Percentiles rank a stretch among this genome's conserved stretches.
Conservation (phyloP, 345 rosid genomes). For the Bruguiera gymnorhiza region DNA sequence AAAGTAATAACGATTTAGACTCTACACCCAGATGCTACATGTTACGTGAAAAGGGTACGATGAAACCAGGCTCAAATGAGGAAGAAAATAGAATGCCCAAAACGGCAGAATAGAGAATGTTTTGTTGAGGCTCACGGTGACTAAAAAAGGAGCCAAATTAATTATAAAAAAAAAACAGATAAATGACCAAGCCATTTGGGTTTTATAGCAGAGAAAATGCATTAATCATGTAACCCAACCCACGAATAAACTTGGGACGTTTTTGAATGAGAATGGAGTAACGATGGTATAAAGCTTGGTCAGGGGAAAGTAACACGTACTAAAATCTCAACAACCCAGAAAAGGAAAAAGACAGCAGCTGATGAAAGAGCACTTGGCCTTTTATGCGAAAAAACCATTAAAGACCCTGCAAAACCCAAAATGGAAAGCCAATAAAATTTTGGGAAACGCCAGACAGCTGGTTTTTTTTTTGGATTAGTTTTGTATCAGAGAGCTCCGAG, state of each 20-base stretch:
- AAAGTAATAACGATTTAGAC: constrained; percentile 9
- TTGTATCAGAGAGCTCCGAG: constrained; percentile 9
- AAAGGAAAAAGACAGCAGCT: constrained; percentile 17
- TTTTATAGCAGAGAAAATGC: constrained; percentile 5
- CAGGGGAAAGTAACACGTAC: constrained; percentile 13
- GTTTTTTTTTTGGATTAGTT: not conserved
- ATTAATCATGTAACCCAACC: constrained; percentile 11
- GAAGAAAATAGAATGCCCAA: constrained; percentile 3
- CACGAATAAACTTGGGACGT: not conserved
- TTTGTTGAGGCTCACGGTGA: constrained; percentile 12
- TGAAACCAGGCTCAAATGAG: not conserved
- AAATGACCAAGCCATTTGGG: constrained; percentile 18
- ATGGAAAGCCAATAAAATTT: constrained; percentile 9
- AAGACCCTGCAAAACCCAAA: constrained; percentile 14
- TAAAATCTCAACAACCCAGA: constrained; percentile 24
- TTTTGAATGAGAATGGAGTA: constrained; percentile 5
- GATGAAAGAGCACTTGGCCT: constrained; percentile 12
- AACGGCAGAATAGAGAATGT: constrained; percentile 15
- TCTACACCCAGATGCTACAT: constrained; percentile 11
- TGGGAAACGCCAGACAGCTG: constrained; percentile 2
- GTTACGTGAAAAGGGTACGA: constrained; percentile 5
- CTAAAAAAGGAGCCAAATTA: constrained; percentile 8
- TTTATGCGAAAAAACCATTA: constrained; percentile 4
- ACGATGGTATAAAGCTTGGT: constrained; percentile 36
- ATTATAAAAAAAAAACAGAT: constrained; percentile 11